These are phyloP conservation scores for Mollisiaceae sp. DNA, from an alignment of 2,329 filamentous ascomycete species.

Conservation along the genomic window DNA sequence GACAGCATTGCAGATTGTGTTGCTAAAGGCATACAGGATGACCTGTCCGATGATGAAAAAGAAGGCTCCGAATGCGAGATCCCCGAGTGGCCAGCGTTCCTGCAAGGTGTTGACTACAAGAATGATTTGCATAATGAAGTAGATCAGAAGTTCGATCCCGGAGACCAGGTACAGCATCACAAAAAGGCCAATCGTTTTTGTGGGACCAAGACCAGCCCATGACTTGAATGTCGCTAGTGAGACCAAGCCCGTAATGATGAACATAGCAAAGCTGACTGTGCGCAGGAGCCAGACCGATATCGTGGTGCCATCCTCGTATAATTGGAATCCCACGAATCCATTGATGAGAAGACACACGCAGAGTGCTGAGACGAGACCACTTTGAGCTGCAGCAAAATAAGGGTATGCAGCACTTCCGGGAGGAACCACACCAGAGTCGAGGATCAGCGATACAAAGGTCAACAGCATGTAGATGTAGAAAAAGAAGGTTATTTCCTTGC, in stretches of 20 bases:
- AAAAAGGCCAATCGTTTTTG: constrained; percentile 87
- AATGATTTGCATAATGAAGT: constrained; percentile 85
- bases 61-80: constrained; percentile 87
- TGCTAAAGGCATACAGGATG: constrained; percentile 87
- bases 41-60: constrained; percentile 94
- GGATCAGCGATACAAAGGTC: constrained; percentile 84
- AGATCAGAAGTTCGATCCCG: constrained; percentile 83
- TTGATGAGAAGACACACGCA: constrained; percentile 93
- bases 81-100: constrained; percentile 92
- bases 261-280: constrained; percentile 77
- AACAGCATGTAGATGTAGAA: constrained; percentile 97
- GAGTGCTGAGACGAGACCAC: constrained; percentile 82
- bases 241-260: constrained; percentile 84
- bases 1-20: constrained; percentile 79
- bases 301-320: constrained; percentile 96
- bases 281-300: constrained; percentile 93
- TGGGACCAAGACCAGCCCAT: constrained; percentile 84
- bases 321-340: constrained; percentile 96
- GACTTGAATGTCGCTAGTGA: constrained; percentile 91
- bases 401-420: constrained; percentile 81
- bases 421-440: constrained; percentile 92
- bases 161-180: constrained; percentile 92
- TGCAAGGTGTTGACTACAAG: constrained; percentile 89
- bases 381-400: constrained; percentile 90
- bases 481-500: constrained; percentile 79